These are phyloP conservation scores for Austroboletus niveus DNA, from an alignment of 1,284 basidiomycete species.

Conservation along the genomic window DNA sequence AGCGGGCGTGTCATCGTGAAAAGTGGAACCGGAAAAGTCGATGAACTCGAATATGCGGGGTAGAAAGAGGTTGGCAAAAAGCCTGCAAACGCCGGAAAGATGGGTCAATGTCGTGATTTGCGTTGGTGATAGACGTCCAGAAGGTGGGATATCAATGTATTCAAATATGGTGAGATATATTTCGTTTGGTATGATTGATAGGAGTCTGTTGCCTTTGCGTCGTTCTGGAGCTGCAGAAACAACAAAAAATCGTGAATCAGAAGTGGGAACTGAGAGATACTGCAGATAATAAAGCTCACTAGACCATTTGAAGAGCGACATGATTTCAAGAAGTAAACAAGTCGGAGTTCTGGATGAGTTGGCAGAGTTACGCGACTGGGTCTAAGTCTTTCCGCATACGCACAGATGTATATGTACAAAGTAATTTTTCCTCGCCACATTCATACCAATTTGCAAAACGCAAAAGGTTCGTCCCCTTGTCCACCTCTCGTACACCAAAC, in stretches of 20 bases:
- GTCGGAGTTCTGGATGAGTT: too few species aligned
- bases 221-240: constrained; percentile 21
- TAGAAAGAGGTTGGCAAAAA: constrained; percentile 39
- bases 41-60: constrained; percentile 38
- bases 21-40: constrained; percentile 21
- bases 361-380: too few species aligned
- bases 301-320: neutral
- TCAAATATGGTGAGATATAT: constrained; percentile 40
- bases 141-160: constrained; percentile 15
- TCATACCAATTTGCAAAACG: too few species aligned
- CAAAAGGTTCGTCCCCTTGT: too few species aligned
- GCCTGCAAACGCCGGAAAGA: constrained; percentile 36
- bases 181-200: constrained; percentile 28
- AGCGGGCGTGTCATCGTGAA: too few species aligned
- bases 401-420: too few species aligned
- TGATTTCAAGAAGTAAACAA: neutral
- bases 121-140: neutral
- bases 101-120: constrained; percentile 4
- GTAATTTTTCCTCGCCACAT: too few species aligned
- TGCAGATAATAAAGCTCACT: neutral
- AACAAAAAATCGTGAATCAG: neutral
- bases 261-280: neutral
- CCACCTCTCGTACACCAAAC: too few species aligned
- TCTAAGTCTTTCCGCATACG: too few species aligned
- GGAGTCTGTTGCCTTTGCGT: neutral